Percentiles rank a stretch among this genome's conserved stretches.
Conservation (phyloP, 352 stramenopile genomes). For the Phytophthora ohioensis region DNA sequence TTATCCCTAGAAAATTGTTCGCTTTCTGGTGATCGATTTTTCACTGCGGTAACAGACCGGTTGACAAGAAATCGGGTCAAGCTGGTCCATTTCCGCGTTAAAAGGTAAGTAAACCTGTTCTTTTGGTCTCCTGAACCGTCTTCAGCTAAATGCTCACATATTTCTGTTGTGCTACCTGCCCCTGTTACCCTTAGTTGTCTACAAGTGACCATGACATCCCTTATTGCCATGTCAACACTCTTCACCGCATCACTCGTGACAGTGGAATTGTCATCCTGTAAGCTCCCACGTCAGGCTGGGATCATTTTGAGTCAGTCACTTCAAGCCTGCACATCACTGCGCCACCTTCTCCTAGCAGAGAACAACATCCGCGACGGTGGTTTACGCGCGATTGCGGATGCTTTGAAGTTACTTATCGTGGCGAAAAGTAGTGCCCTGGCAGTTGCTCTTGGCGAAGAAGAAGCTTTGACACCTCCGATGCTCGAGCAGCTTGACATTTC, state of each 20-base stretch:
- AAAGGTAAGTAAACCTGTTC: constrained; percentile 27
- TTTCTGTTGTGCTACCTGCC: neutral
- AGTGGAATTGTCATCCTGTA: constrained; percentile 61
- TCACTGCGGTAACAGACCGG: constrained; percentile 37
- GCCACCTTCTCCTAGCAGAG: constrained; percentile 46
- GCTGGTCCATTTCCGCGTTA: constrained; percentile 39
- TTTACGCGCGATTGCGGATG: constrained; percentile 57
- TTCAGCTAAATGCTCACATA: neutral
- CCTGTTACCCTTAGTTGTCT: constrained; percentile 34
- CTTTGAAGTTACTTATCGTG: constrained; percentile 37
- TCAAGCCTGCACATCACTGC: constrained; percentile 40
- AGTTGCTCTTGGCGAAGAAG: constrained; percentile 1
- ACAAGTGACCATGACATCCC: constrained; percentile 67
- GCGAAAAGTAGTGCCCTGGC: constrained; percentile 15
- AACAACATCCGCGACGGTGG: constrained; percentile 71
- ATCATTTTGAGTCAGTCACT: constrained; percentile 73
- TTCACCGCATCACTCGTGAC: constrained; percentile 47
- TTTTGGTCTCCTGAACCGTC: no score
- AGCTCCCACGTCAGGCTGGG: constrained; percentile 59
- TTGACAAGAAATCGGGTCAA: constrained; percentile 33
- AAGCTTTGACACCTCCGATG: neutral
- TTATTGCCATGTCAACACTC: constrained; percentile 55
- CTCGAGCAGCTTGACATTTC: constrained; percentile 60
- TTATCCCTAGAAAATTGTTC: constrained; percentile 54
- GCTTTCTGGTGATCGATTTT: constrained; percentile 49